These are phyloP conservation scores for Trypanosoma caninum DNA, from an alignment of 208 protist species.

Conservation along the genomic window DNA sequence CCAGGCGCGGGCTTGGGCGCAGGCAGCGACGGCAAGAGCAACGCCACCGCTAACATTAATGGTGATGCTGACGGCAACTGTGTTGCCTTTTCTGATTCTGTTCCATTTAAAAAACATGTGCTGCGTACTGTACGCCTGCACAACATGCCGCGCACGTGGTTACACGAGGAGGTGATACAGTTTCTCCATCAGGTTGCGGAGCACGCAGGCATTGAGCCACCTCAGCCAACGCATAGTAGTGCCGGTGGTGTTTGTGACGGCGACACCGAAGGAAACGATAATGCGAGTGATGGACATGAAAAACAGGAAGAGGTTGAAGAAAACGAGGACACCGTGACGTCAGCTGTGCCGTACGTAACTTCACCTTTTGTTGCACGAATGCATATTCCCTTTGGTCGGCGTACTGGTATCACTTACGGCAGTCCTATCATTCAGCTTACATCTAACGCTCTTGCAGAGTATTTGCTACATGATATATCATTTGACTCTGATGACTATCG, in stretches of 20 bases:
- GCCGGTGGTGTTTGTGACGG: no score
- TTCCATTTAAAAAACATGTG: background rate
- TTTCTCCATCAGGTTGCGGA: constrained; percentile 76
- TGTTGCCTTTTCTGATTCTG: background rate
- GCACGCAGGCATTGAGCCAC: constrained; percentile 52
- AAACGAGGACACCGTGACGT: constrained; percentile 26
- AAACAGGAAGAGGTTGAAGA: background rate
- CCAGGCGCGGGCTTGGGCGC: no score
- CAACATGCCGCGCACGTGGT: constrained; percentile 74
- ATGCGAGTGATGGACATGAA: background rate
- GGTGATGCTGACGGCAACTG: background rate
- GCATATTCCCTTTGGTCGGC: constrained; percentile 77
- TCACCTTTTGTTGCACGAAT: constrained; percentile 70
- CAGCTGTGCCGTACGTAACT: constrained; percentile 29
- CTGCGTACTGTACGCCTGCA: constrained; percentile 49
- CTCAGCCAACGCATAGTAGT: no score
- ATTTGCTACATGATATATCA: constrained; percentile 44
- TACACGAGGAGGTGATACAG: constrained; percentile 80
- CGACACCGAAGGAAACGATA: no score
- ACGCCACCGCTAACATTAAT: no score
- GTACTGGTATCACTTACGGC: constrained; percentile 78
- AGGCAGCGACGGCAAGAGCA: no score
- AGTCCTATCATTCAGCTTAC: constrained; percentile 56
- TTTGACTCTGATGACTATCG: constrained; percentile 77
- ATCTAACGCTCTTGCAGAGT: constrained; percentile 43